Conservation (phyloP, 2,329 filamentous ascomycete genomes). For the Didymella keratinophila region DNA sequence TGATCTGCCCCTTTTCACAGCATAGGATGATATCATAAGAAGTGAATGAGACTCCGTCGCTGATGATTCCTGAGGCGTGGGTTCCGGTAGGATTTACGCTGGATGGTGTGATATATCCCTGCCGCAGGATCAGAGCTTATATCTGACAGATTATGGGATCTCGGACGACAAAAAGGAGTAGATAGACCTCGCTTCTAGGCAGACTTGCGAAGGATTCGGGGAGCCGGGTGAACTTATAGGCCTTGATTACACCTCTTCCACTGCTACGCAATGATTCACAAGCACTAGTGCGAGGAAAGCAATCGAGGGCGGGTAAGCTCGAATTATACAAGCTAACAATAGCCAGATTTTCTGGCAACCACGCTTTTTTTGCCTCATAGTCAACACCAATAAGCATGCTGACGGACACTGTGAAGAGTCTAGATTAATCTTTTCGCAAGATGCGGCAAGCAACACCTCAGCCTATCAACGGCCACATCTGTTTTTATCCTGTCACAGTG, state of each 20-base stretch:
- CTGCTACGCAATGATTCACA: not conserved
- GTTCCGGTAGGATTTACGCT: too few species aligned
- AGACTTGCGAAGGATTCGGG: not conserved
- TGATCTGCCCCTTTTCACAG: not conserved
- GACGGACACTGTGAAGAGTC: not conserved
- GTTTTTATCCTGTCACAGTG: not conserved
- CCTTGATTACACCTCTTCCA: not conserved
- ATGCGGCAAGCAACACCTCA: not conserved
- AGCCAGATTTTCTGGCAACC: too few species aligned
- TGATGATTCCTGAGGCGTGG: not conserved
- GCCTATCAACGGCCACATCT: not conserved
- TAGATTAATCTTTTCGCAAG: not conserved
- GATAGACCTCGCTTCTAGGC: not conserved
- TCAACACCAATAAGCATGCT: not conserved
- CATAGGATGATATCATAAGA: not conserved
- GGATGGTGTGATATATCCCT: not conserved
- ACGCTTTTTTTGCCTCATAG: too few species aligned
- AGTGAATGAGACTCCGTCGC: not conserved
- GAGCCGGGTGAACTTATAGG: not conserved
- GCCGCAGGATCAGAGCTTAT: not conserved
- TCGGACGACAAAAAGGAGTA: not conserved
- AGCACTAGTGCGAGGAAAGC: too few species aligned
- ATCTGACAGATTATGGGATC: not conserved
- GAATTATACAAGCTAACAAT: not conserved
- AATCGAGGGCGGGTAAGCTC: not conserved